Evolutionary conservation across 306 rosid species (phyloP), one percentile per base, ranked within the genome.

Genomic region (Canavalia gladiata): DNA sequence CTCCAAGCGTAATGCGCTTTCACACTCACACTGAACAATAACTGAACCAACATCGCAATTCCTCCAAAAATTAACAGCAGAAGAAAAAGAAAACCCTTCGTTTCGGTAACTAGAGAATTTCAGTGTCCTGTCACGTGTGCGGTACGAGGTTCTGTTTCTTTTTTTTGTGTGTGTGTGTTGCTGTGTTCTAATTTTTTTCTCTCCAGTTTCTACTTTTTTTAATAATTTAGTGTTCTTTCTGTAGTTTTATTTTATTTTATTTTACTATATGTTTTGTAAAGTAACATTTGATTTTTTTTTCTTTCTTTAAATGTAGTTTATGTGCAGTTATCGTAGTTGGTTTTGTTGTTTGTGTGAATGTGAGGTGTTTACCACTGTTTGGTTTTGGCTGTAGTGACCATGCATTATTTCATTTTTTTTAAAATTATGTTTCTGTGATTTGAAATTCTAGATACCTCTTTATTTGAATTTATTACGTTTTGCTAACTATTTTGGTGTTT

Each of bases 331-430:
- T 34, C 60, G 33, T 34, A 30, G 8, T 81, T 72, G 41, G 25
- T 62, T 25, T 77, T 81, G 25, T 35, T 7, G n/a, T 81, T 64
- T 55, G 47, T 46, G 60, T 54, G 75, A 54, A 66, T 80, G 59
- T 69, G 11, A 30, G 29, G 41, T 43, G 3, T 46, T 18, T 25
- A 37, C 0, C 18, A 25, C 51, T 34, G 1, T 74, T 43, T 75
- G n/a, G 46, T 45, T 59, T 6, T 57, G 30, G 33, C 55, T 55
- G 50, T 3, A 4, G 64, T 66, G 47, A 39, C 45, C 30, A 30
- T 49, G 10, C 28, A 35, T 25, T 3, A 8, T 37, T 5, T 39
- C 34, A 31, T 54, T 28, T 76, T 18, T 18, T 25, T 18, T 5
- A 51, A 52, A 50, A 29, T 30, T 65, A 18, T 74, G 69, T 74